These are phyloP conservation scores for Ordospora colligata DNA, from an alignment of 371 early-diverging fungal species.

Conservation along the genomic window DNA sequence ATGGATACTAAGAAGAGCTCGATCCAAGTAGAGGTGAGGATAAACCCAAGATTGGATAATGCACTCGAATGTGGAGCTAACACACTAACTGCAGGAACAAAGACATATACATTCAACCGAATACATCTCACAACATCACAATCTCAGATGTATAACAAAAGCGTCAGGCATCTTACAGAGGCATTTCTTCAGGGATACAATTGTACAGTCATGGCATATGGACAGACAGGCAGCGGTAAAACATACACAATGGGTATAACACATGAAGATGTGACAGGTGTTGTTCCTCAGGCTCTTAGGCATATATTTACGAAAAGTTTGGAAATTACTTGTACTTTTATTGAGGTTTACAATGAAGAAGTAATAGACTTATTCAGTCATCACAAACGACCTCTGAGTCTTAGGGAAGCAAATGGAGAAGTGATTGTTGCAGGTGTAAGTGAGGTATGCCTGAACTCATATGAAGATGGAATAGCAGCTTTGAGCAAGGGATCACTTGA, in stretches of 20 bases:
- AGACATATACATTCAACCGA: slow-evolving; percentile 28
- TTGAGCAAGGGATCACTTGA: slow-evolving; percentile 69
- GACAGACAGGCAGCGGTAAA: slow-evolving; percentile 88
- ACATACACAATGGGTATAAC: slow-evolving; percentile 93
- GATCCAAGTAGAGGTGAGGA: slow-evolving; percentile 39
- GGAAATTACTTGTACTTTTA: slow-evolving; percentile 63
- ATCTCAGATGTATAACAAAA: slow-evolving; percentile 18
- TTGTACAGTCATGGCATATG: slow-evolving; percentile 56
- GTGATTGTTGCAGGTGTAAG: slow-evolving; percentile 77
- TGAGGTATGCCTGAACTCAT: slow-evolving; percentile 68
- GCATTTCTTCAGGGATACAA: slow-evolving; percentile 40
- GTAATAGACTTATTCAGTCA: slow-evolving; percentile 74
- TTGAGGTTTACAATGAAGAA: slow-evolving; percentile 81
- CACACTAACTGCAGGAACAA: slow-evolving; percentile 18
- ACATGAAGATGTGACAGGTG: slow-evolving; percentile 62
- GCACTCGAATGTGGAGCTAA: slow-evolving; percentile 15
- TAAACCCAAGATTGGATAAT: slow-evolving; percentile 28
- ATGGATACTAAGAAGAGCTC: slow-evolving; percentile 12
- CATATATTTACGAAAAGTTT: slow-evolving; percentile 51
- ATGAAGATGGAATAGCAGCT: slow-evolving; percentile 78
- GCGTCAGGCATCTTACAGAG: slow-evolving; percentile 12
- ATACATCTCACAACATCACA: slow-evolving; percentile 37
- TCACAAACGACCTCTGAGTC: slow-evolving; percentile 65
- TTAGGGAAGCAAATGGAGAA: slow-evolving; percentile 79
- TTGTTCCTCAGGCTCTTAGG: slow-evolving; percentile 48